Percentiles rank a stretch among this genome's conserved stretches.
Conservation (phyloP, 176 grass and related monocot species). For the Zea mays region DNA sequence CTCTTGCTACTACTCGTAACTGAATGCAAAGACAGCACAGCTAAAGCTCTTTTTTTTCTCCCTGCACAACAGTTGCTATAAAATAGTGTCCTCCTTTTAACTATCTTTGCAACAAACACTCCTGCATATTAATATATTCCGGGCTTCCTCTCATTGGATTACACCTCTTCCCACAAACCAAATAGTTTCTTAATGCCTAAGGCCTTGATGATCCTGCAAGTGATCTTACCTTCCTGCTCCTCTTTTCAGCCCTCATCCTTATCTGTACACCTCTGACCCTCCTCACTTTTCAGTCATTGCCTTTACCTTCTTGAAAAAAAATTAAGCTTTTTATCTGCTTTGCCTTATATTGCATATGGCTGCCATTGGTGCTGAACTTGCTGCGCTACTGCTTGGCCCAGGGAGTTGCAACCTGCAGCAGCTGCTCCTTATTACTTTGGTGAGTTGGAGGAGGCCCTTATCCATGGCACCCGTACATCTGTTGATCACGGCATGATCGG, state of each 20-base stretch:
- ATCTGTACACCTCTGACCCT: constrained; percentile 61
- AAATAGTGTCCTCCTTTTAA: constrained; percentile 57
- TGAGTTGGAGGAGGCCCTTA: constrained; percentile 82
- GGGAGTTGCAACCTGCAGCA: constrained; percentile 54
- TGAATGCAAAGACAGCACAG: constrained; percentile 42
- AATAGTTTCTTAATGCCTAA: constrained; percentile 69
- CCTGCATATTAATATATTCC: constrained; percentile 35
- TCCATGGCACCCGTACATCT: constrained; percentile 59
- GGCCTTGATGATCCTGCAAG: constrained; percentile 52
- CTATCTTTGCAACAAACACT: constrained; percentile 66
- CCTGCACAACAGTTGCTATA: constrained; percentile 37
- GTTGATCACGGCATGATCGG: constrained; percentile 46
- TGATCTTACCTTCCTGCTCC: constrained; percentile 43
- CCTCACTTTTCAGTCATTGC: constrained; percentile 39
- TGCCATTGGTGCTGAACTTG: constrained; percentile 39
- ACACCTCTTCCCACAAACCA: constrained; percentile 73
- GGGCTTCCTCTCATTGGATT: constrained; percentile 54
- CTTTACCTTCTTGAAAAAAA: constrained; percentile 45
- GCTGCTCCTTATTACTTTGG: constrained; percentile 60
- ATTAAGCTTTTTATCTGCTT: constrained; percentile 35
- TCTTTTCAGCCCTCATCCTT: constrained; percentile 60
- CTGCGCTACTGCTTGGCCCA: constrained; percentile 48
- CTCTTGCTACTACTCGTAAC: constrained; percentile 35
- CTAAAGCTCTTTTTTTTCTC: constrained; percentile 42
- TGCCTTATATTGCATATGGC: constrained; percentile 42